Evolutionary conservation across 768 basidiomycete genomes (phyloP), one percentile per base, ranked within the genome.

Genomic region (Serendipita vermifera): DNA sequence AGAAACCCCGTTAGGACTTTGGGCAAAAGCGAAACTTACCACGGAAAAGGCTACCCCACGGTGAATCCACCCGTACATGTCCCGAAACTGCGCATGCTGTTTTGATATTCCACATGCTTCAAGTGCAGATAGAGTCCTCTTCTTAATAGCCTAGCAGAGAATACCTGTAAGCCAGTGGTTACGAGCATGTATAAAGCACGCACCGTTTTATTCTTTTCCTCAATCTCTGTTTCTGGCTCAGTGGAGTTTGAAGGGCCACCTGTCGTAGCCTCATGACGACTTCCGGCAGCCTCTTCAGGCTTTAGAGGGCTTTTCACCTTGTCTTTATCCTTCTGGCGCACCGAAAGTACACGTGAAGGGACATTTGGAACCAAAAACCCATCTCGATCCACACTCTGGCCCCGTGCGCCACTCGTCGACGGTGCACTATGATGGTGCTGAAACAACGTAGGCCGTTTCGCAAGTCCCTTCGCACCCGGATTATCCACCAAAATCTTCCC

Each of bases 41-140:
- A 51, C 46, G 1, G 46, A 20, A 26, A 51, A 51, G 7, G n/a
- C 27, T 7, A 51, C 46, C 15, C 46, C 46, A 9, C 46, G 24
- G 31, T 51, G n/a, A 7, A 51, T 51, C 46, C 20, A 51, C n/a
- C 46, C 46, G 31, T 51, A 51, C 46, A 51, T 51, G 27, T 51
- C 46, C 46, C 31, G 24, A 29, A 51, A 51, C 14, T 51, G 46
- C 6, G 46, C 9, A 29, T 51, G 46, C 4, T 20, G 9, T 26
- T 51, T 51, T 20, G 46, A 51, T 3, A 51, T 51, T n/a, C 46
- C 46, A 3, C 46, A 51, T 7, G 14, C 46, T 3, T 51, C 46
- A 7, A 51, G 27, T 22, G 46, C 46, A 17, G 46, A 20, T n/a
- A 51, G 46, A 5, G 46, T 51, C 3, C 46, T 20, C 22, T 51